These are phyloP conservation scores for Penicillium robsamsonii DNA, from an alignment of 495 filamentous ascomycete species.

Conservation along the genomic window DNA sequence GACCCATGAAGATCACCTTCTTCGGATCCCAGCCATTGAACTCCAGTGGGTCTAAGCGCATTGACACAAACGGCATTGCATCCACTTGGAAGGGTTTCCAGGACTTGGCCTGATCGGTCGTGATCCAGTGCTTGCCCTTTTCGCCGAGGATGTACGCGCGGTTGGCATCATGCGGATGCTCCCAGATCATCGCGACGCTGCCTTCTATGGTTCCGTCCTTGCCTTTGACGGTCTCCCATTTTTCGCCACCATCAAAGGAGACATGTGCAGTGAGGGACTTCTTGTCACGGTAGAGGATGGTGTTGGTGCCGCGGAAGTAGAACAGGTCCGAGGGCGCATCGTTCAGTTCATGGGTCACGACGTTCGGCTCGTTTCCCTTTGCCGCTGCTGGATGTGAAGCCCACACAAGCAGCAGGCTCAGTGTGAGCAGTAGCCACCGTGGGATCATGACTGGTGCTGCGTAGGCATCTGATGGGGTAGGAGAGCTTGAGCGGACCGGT, in stretches of 20 bases:
- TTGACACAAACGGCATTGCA: slow-evolving; percentile 34
- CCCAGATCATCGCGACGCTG: slow-evolving; percentile 55
- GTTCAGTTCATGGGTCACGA: slow-evolving; percentile 58
- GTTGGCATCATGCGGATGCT: slow-evolving; percentile 74
- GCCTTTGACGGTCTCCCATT: slow-evolving; percentile 64
- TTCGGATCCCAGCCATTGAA: slow-evolving; percentile 81
- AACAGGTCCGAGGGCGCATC: slow-evolving; percentile 60
- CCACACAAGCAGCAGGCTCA: slow-evolving; percentile 38
- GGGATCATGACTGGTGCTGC: slow-evolving; percentile 38
- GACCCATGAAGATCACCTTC: slow-evolving; percentile 77
- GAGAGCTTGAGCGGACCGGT: slow-evolving; percentile 19
- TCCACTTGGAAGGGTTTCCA: slow-evolving; percentile 72
- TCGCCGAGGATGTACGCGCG: slow-evolving; percentile 74
- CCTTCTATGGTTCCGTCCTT: slow-evolving; percentile 55
- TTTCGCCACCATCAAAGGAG: slow-evolving; percentile 73
- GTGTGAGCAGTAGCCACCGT: slow-evolving; percentile 41
- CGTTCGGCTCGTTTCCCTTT: slow-evolving; percentile 49
- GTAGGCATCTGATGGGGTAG: slow-evolving; percentile 35
- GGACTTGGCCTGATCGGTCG: slow-evolving; percentile 70
- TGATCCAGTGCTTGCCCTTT: slow-evolving; percentile 70
- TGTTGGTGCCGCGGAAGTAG: slow-evolving; percentile 87
- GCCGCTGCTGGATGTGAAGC: slow-evolving; percentile 39
- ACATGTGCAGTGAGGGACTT: slow-evolving; percentile 58
- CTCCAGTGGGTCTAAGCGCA: slow-evolving; percentile 40
- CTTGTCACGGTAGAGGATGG: slow-evolving; percentile 62